Conservation (phyloP, 495 filamentous ascomycete genomes). For the Penicillium riverlandense region DNA sequence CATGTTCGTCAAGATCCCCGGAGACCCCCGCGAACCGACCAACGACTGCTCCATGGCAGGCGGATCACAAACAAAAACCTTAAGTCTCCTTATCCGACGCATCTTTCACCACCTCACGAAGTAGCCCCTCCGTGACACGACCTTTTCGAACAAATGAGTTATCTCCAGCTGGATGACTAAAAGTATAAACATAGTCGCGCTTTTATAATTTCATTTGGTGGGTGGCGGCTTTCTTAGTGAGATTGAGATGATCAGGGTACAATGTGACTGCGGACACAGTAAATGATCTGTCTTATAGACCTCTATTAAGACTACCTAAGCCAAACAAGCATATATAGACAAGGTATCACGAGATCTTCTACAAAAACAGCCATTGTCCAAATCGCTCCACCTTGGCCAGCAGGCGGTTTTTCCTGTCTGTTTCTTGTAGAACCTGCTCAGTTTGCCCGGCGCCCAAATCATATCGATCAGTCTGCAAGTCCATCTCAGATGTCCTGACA, state of each 20-base stretch:
- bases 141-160: constrained; percentile 35
- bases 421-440: background rate
- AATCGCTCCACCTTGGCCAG: constrained; percentile 15
- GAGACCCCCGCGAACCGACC: constrained; percentile 29
- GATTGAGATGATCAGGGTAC: too few species aligned
- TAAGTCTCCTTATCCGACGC: constrained; percentile 31
- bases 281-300: too few species aligned
- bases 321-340: background rate
- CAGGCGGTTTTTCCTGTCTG: constrained; percentile 10
- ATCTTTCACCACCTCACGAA: constrained; percentile 38
- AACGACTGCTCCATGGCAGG: constrained; percentile 55
- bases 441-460: constrained; percentile 5
- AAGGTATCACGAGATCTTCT: background rate
- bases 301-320: too few species aligned
- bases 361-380: constrained; percentile 31
- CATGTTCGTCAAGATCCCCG: constrained; percentile 42
- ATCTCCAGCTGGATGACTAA: constrained; percentile 38
- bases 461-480: constrained; percentile 48
- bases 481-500: constrained; percentile 35
- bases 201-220: too few species aligned
- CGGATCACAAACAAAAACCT: constrained; percentile 62
- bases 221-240: too few species aligned
- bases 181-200: constrained; percentile 51
- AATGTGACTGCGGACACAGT: too few species aligned
- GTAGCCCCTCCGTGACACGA: constrained; percentile 47